Evolutionary conservation across 164 flowering plant genomes (phyloP), one percentile per base, ranked within the genome.

Genomic region (Protea cynaroides): DNA sequence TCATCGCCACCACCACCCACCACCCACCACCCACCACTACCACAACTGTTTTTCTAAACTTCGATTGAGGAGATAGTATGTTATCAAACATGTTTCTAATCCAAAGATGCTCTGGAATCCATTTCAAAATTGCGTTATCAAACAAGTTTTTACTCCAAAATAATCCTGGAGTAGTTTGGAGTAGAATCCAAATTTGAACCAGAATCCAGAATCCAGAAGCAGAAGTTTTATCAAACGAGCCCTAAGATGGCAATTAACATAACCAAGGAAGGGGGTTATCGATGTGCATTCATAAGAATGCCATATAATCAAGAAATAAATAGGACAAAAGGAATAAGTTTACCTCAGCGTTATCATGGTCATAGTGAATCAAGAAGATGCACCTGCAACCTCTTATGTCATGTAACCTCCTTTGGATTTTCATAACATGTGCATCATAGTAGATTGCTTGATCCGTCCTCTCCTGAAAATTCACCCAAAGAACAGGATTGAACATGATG

Each of bases 361-460:
- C 84, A 62, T 85, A 91, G 59, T 84, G 83, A 59, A 94, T 83
- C 58, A 80, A 46, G 70, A 90, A 90, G 65, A 74, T 66, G 79
- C 97, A 93, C 67, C 80, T 81, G 78, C 98, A 93, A 10, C 80
- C 87, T 23, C 74, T 74, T 34, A 69, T 58, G 76, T 89, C 96
- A 71, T 94, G 97, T 34, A 78, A 47, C 66, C 67, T 82, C 79
- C 84, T 85, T 29, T 88, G 61, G 38, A 94, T 75, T 38, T 79
- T 81, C 47, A 82, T 4, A 53, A 91, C 73, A 70, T 67, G 86
- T 25, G 99, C 97, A 68, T 94, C 97, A 72, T 65, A 83, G 65
- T 94, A 84, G 63, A 81, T 71, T 36, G 95, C 87, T 58, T 82
- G 80, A 58, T 83, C 82, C 54, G 64, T 47, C 55, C 88, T 82